Percentiles rank a stretch among this genome's conserved stretches.
These are phyloP conservation scores for Halophytophthora batemanensis DNA, from an alignment of 352 stramenopile species.

Conservation along the genomic window DNA sequence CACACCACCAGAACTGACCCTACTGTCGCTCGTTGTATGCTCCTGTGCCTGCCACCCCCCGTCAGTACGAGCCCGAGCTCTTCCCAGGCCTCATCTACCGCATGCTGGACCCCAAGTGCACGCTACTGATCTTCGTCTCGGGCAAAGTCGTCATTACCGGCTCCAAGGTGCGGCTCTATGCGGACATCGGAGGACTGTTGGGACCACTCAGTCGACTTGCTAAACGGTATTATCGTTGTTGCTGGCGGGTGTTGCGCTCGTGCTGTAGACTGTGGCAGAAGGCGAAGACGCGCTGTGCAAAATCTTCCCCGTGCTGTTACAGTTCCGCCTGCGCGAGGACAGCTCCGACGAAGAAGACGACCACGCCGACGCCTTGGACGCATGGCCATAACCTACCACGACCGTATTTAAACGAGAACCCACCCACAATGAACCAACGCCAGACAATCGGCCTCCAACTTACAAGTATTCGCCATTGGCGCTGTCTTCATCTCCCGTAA, in stretches of 20 bases:
- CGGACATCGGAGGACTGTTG: not conserved
- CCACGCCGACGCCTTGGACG: slow-evolving; percentile 6
- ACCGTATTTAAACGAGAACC: slow-evolving; percentile 38
- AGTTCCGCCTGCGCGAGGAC: slow-evolving; percentile 40
- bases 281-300: slow-evolving; percentile 46
- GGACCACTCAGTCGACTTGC: not conserved
- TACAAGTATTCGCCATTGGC: too few species aligned
- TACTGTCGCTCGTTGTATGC: not conserved
- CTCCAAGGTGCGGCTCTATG: slow-evolving; percentile 53
- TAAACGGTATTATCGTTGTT: slow-evolving; percentile 3
- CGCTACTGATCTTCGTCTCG: slow-evolving; percentile 99
- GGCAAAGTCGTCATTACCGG: slow-evolving; percentile 98
- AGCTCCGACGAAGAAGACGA: slow-evolving; percentile 23
- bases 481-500: too few species aligned
- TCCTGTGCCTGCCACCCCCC: not conserved
- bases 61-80: slow-evolving; percentile 98
- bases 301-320: slow-evolving; percentile 54
- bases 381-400: slow-evolving; percentile 18
- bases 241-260: not conserved
- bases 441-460: too few species aligned
- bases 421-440: too few species aligned
- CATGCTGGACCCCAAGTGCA: slow-evolving; percentile 95
- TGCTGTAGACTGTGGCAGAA: slow-evolving; percentile 20
- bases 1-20: slow-evolving; percentile 1
- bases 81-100: slow-evolving; percentile 99